A percentile compares a stretch with the other conserved stretches of the same genome.
phyloP scores from a whole-genome alignment of 148 eudicot species.

The Rhododendron griersonianum region DNA sequence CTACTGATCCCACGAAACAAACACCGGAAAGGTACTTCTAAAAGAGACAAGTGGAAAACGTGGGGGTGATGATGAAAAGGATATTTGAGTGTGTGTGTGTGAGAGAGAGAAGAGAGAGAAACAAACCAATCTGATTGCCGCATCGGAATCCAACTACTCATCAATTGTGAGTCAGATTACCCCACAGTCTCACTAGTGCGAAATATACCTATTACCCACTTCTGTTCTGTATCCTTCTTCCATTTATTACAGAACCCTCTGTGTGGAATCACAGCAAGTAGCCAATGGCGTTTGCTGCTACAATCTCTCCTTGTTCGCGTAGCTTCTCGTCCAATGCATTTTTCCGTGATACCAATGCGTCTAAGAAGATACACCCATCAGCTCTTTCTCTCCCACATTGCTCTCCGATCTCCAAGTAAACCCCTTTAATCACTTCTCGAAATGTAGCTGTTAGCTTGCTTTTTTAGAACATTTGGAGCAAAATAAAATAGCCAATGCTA shows the following conservation, averaged over 20 bases:
- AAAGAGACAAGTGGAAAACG: too few relatives aligned
- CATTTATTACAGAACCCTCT: background rate
- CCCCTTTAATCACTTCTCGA: background rate
- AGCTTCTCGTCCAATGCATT: background rate
- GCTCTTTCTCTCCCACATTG: conserved; percentile 5
- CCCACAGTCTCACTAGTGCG: too few relatives aligned
- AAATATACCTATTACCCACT: background rate
- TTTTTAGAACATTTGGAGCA: background rate
- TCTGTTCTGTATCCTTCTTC: background rate
- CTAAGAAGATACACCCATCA: background rate
- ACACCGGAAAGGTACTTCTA: too few relatives aligned
- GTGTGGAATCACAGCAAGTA: background rate
- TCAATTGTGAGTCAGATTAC: background rate
- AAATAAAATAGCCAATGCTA: background rate
- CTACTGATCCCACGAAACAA: too few relatives aligned
- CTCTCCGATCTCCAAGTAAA: conserved; percentile 13
- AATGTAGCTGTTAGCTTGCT: background rate
- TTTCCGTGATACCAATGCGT: background rate
- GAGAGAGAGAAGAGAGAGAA: background rate
- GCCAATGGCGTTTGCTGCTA: conserved; percentile 18
- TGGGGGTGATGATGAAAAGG: too few relatives aligned
- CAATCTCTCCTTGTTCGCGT: background rate
- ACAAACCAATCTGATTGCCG: background rate
- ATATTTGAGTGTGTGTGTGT: background rate
- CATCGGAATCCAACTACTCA: background rate